These are phyloP conservation scores for Monosporascus sp. DNA, from an alignment of 2,329 filamentous ascomycete genomes.

Conservation along the genomic window DNA sequence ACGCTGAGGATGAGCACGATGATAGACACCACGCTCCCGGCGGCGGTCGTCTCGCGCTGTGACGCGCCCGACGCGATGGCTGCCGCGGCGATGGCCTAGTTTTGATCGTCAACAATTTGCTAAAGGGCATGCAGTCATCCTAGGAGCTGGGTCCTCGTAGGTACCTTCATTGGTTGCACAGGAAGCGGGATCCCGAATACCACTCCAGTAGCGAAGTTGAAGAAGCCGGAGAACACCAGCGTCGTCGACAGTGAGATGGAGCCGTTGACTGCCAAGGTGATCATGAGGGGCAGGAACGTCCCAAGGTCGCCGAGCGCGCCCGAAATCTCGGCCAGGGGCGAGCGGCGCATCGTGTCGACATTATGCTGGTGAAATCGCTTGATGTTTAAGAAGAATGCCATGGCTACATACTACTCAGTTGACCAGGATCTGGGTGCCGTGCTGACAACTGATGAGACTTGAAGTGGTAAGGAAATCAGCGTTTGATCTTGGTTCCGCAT, in stretches of 20 bases:
- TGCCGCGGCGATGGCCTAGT: conserved; percentile 76
- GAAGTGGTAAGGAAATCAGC: neutral
- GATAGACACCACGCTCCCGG: conserved; percentile 71
- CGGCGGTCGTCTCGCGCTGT: conserved; percentile 68
- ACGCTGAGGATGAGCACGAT: conserved; percentile 71
- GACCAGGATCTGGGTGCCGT: no score
- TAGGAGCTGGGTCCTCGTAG: neutral
- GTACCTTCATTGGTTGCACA: conserved; percentile 77
- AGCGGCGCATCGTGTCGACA: conserved; percentile 38
- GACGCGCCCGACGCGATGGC: conserved; percentile 68
- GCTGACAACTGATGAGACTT: no score
- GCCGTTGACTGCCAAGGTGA: conserved; percentile 71
- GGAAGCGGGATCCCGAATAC: conserved; percentile 85
- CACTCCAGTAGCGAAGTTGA: conserved; percentile 77
- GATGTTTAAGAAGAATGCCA: conserved; percentile 24
- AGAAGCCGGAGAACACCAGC: conserved; percentile 80
- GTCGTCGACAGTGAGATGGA: conserved; percentile 81
- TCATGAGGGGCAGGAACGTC: conserved; percentile 68
- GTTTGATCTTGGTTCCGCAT: neutral
- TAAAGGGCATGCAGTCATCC: neutral
- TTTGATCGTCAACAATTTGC: no score
- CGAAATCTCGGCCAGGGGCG: conserved; percentile 67
- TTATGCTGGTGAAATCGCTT: conserved; percentile 39
- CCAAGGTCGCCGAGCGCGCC: conserved; percentile 74
- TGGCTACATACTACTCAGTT: conserved; percentile 2